Conservation (phyloP, 257 asterid species). For the Capsicum rhomboideum region DNA sequence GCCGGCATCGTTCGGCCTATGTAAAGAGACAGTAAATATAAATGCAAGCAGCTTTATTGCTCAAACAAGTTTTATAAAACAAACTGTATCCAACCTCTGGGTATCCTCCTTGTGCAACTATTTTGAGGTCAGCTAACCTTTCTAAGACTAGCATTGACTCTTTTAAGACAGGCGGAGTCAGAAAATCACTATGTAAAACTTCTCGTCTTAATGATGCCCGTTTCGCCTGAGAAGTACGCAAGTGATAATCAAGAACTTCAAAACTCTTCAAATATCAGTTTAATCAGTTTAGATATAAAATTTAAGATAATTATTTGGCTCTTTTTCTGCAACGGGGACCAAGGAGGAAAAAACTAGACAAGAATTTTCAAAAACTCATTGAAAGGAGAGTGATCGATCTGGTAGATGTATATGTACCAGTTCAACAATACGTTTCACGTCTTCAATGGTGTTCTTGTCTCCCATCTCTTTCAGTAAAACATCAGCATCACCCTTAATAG, state of each 20-base stretch:
- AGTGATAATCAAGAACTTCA: too few species aligned
- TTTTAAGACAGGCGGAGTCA: conserved; percentile 74
- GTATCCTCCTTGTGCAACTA: conserved; percentile 82
- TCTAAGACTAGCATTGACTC: conserved; percentile 53
- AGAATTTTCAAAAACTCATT: background rate
- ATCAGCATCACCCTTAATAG: conserved; percentile 50
- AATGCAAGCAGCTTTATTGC: conserved; percentile 1
- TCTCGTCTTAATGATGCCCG: conserved; percentile 71
- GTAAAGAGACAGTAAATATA: background rate
- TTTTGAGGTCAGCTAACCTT: conserved; percentile 54
- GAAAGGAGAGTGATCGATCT: background rate
- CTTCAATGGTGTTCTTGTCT: conserved; percentile 56
- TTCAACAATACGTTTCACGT: conserved; percentile 65
- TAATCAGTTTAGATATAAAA: background rate
- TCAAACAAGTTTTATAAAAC: background rate
- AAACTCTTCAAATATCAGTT: too few species aligned
- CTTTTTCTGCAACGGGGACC: background rate
- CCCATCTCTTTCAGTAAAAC: conserved; percentile 35
- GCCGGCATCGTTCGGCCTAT: conserved; percentile 93
- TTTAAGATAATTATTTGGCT: background rate
- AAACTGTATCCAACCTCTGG: conserved; percentile 57
- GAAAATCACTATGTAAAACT: conserved; percentile 72
- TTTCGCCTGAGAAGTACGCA: conserved; percentile 42
- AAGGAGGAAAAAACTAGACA: background rate
- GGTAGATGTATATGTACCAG: conserved; percentile 38